phyloP scores from a whole-genome alignment of 768 basidiomycete species.

The Hericium rajendrae region DNA sequence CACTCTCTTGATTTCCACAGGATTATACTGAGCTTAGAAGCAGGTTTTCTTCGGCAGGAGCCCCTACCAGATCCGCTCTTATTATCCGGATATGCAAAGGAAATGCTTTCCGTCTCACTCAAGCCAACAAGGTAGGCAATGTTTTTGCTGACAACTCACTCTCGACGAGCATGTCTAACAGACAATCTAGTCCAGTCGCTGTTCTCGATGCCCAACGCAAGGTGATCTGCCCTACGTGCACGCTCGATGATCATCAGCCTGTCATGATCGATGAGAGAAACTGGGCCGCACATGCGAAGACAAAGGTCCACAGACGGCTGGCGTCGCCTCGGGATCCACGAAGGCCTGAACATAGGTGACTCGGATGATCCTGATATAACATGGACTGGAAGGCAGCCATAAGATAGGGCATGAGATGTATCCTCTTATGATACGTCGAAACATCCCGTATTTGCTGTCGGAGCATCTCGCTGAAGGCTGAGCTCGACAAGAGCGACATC shows the following conservation, averaged over 20 bases:
- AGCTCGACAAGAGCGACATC: too few relatives aligned
- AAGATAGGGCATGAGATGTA: too few relatives aligned
- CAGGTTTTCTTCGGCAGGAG: slow-evolving; percentile 13
- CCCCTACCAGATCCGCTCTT: slow-evolving; percentile 46
- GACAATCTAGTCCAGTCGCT: slow-evolving; percentile 41
- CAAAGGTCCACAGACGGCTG: slow-evolving; percentile 45
- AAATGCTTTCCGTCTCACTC: slow-evolving; percentile 36
- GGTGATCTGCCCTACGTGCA: slow-evolving; percentile 54
- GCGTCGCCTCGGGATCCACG: slow-evolving; percentile 8
- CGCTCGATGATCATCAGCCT: slow-evolving; percentile 43
- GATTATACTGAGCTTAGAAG: background rate
- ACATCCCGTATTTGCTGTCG: too few relatives aligned
- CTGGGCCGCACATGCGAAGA: slow-evolving; percentile 51
- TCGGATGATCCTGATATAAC: too few relatives aligned
- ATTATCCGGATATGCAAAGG: slow-evolving; percentile 45
- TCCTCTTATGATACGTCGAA: too few relatives aligned
- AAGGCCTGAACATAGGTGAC: too few relatives aligned
- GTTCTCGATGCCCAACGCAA: slow-evolving; percentile 48
- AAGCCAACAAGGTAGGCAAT: slow-evolving; percentile 37
- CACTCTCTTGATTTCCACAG: background rate
- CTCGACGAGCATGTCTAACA: background rate
- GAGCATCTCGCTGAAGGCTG: too few relatives aligned
- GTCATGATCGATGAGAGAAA: slow-evolving; percentile 52
- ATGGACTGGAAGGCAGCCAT: too few relatives aligned
- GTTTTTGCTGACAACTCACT: background rate